phyloP scores from a whole-genome alignment of 805 yeast species.

The Ogataea henricii region DNA sequence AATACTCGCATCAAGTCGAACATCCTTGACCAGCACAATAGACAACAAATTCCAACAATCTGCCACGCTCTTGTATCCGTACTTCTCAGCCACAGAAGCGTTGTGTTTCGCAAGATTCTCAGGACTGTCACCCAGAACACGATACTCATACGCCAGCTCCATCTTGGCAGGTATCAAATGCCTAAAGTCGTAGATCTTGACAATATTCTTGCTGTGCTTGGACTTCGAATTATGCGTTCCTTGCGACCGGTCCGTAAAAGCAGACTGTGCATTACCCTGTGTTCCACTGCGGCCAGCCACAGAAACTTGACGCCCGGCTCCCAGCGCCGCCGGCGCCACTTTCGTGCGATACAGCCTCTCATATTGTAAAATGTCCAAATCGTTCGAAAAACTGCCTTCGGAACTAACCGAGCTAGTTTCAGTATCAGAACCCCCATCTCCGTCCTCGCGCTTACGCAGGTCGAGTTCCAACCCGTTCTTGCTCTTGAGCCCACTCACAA shows the following conservation, averaged over 20 bases:
- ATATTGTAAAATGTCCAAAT: constrained; percentile 63
- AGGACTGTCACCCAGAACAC: constrained; percentile 63
- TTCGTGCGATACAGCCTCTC: constrained; percentile 54
- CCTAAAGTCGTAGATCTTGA: constrained; percentile 63
- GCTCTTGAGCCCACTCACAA: constrained; percentile 33
- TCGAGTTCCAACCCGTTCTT: constrained; percentile 26
- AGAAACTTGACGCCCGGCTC: constrained; percentile 22
- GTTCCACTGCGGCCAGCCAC: constrained; percentile 32
- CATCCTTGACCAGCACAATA: constrained; percentile 46
- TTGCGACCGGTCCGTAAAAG: constrained; percentile 39
- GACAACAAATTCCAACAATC: constrained; percentile 74
- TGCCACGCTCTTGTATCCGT: constrained; percentile 63
- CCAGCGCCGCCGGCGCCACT: constrained; percentile 45
- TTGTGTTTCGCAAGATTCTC: constrained; percentile 68
- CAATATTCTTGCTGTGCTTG: constrained; percentile 48
- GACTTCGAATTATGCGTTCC: constrained; percentile 28
- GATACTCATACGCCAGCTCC: constrained; percentile 68
- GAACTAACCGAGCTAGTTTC: constrained; percentile 35
- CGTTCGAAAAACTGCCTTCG: constrained; percentile 64
- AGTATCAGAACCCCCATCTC: constrained; percentile 35
- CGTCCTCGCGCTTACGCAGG: constrained; percentile 18
- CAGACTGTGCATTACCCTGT: constrained; percentile 35
- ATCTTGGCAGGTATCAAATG: constrained; percentile 74
- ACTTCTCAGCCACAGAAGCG: constrained; percentile 64
- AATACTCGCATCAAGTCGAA: constrained; percentile 25